These are phyloP conservation scores for Eucalyptus brandiana DNA, from an alignment of 345 rosid species.

Conservation along the genomic window DNA sequence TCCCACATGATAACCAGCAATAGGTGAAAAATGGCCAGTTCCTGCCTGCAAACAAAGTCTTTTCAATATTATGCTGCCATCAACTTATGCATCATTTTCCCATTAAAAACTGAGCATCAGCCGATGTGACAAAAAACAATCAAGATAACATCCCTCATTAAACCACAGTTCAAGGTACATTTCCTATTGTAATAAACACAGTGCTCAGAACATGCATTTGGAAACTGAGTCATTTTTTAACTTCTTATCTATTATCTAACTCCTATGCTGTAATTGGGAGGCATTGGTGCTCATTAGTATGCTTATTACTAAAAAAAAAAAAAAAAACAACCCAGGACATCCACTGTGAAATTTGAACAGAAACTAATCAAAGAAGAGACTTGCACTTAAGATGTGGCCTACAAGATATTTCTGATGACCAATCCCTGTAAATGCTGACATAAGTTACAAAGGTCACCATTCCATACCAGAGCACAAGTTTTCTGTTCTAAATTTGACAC, in stretches of 20 bases:
- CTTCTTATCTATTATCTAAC: not conserved
- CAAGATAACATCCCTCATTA: not conserved
- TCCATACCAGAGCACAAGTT: too few relatives aligned
- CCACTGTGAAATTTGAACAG: too few relatives aligned
- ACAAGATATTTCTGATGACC: too few relatives aligned
- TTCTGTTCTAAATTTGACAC: too few relatives aligned
- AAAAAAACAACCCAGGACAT: too few relatives aligned
- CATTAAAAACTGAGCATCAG: not conserved
- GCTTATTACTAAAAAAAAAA: too few relatives aligned
- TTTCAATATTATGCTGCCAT: not conserved
- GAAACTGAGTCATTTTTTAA: not conserved
- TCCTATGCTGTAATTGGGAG: not conserved
- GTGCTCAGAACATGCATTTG: not conserved
- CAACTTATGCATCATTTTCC: not conserved
- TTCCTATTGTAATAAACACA: not conserved
- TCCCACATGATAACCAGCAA: slow-evolving; percentile 88
- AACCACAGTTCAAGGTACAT: not conserved
- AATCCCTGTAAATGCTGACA: too few relatives aligned
- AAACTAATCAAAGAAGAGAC: too few relatives aligned
- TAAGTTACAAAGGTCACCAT: too few relatives aligned
- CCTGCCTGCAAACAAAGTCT: slow-evolving; percentile 50
- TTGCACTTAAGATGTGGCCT: too few relatives aligned
- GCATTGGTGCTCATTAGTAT: not conserved
- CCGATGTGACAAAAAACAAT: not conserved
- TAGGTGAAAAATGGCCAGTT: slow-evolving; percentile 88